These are phyloP conservation scores for Mortierella sp. DNA, from an alignment of 371 early-diverging fungal species.

Conservation along the genomic window DNA sequence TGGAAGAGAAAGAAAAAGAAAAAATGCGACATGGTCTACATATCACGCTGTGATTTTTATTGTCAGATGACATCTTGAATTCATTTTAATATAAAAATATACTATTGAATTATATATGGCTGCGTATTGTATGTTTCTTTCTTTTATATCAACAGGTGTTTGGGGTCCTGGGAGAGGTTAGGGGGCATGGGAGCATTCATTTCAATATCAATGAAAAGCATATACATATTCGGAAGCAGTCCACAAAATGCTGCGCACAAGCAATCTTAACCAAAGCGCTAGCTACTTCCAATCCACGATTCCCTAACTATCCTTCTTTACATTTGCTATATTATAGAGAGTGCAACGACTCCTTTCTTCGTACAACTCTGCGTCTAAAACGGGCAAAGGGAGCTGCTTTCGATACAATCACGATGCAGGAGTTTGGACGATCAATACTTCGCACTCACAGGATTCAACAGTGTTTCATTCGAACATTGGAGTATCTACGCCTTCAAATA, in stretches of 20 bases:
- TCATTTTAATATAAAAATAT: constrained; percentile 1
- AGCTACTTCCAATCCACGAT: too few species aligned
- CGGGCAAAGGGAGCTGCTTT: constrained; percentile 42
- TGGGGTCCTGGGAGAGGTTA: background rate
- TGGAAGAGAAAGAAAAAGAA: background rate
- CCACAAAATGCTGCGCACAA: constrained; percentile 1
- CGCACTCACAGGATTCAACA: constrained; percentile 10
- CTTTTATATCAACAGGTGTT: background rate
- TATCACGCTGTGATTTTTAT: constrained; percentile 2
- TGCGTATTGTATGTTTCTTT: background rate
- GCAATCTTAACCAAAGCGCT: too few species aligned
- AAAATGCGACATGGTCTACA: background rate
- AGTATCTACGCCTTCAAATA: constrained; percentile 13
- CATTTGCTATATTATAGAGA: constrained; percentile 22
- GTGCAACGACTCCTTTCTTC: constrained; percentile 46
- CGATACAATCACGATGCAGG: constrained; percentile 31
- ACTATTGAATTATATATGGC: background rate
- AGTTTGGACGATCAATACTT: constrained; percentile 42
- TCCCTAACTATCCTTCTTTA: background rate
- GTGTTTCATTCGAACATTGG: background rate
- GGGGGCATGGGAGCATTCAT: background rate
- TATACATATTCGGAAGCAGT: background rate
- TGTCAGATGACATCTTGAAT: background rate
- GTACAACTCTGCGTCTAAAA: constrained; percentile 29
- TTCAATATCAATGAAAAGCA: background rate